Evolutionary conservation across 2,329 filamentous ascomycete genomes (phyloP).

Genomic region (Incumbomyces lentus): DNA sequence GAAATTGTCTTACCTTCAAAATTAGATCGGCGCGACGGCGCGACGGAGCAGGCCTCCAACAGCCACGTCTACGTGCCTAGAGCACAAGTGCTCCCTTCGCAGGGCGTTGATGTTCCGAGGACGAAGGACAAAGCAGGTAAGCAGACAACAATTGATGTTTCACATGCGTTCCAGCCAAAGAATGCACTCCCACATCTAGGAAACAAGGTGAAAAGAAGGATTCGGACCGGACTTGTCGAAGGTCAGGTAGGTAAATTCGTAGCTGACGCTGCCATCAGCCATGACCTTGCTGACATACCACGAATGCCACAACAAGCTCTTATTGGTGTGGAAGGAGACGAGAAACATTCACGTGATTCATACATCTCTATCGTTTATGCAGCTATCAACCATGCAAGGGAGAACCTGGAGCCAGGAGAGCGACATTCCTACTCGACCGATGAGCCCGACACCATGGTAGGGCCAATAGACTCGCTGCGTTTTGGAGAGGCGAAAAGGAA

Average conservation of each 20-base stretch:
- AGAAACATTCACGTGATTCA: slow-evolving; percentile 3
- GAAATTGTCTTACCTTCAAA: no score
- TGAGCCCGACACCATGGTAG: background rate
- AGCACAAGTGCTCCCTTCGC: background rate
- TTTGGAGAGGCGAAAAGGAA: background rate
- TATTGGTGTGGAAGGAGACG: slow-evolving; percentile 1
- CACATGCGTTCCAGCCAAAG: no score
- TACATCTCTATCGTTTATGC: background rate
- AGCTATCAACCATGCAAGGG: background rate
- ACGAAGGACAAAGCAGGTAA: background rate
- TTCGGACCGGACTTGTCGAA: background rate
- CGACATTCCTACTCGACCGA: background rate
- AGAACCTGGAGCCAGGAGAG: background rate
- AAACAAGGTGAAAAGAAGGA: background rate
- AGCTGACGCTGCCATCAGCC: background rate
- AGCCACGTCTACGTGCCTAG: background rate
- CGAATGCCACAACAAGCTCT: background rate
- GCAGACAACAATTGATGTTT: background rate
- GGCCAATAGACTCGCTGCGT: background rate
- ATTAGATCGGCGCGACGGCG: no score
- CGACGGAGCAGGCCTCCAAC: no score
- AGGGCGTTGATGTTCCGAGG: no score
- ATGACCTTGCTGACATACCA: slow-evolving; percentile 3
- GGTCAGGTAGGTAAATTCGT: slow-evolving; percentile 2
- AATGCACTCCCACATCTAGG: no score